These are phyloP conservation scores for Corynespora cassiicola DNA, from an alignment of 2,329 filamentous ascomycete genomes.

Conservation along the genomic window DNA sequence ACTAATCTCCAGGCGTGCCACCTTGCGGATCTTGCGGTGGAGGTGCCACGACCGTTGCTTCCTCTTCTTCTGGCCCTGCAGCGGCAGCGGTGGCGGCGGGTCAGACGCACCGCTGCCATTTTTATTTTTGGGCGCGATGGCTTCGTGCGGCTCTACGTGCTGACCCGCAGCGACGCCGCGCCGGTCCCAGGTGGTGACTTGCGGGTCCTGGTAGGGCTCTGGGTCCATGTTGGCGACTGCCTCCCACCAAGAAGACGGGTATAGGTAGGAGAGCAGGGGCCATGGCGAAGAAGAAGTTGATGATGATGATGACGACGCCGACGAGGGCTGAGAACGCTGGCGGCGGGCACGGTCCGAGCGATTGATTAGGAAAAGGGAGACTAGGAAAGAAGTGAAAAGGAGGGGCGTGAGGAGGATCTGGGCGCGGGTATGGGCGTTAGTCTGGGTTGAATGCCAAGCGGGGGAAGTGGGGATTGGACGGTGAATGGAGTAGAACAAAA, in stretches of 20 bases:
- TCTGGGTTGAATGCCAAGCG: background rate
- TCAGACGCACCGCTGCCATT: too few species aligned
- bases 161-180: constrained; percentile 12
- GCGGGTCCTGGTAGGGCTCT: constrained; percentile 53
- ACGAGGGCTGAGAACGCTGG: constrained; percentile 40
- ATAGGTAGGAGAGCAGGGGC: constrained; percentile 24
- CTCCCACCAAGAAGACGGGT: constrained; percentile 34
- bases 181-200: constrained; percentile 31
- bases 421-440: constrained; percentile 8
- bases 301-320: constrained; percentile 28
- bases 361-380: constrained; percentile 71
- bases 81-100: too few species aligned
- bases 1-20: constrained; percentile 67
- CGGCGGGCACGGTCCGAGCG: constrained; percentile 61
- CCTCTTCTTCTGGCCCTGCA: constrained; percentile 20
- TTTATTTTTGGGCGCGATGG: constrained; percentile 18
- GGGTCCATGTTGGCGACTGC: too few species aligned
- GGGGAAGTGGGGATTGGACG: constrained; percentile 1
- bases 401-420: constrained; percentile 66
- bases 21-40: constrained; percentile 56
- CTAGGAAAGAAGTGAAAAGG: constrained; percentile 68
- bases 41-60: constrained; percentile 43
- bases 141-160: constrained; percentile 30
- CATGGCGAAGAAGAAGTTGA: constrained; percentile 18
- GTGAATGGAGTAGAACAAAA: background rate